A percentile compares a stretch with the other conserved stretches of the same genome.
Evolutionary conservation across 352 stramenopile species (phyloP).

Genomic region (Phytophthora sp.): DNA sequence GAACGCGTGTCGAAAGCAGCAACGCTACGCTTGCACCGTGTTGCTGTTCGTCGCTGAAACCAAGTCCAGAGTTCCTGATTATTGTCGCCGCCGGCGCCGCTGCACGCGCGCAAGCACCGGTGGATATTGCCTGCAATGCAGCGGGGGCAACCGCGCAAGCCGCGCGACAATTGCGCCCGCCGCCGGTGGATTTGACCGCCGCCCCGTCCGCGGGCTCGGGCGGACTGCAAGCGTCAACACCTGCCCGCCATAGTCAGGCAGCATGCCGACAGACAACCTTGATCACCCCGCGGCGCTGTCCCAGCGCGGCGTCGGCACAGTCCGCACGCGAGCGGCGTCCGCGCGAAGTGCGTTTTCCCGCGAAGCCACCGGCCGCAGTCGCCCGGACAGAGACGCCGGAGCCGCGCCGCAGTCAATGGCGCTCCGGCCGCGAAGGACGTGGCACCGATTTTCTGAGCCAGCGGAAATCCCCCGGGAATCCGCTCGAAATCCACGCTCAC

Average conservation of each 20-base stretch:
- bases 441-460: constrained; percentile 23
- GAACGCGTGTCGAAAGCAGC: neutral
- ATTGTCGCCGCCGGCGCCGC: neutral
- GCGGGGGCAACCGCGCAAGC: too few relatives aligned
- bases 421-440: constrained; percentile 1
- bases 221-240: too few relatives aligned
- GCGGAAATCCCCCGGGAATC: neutral
- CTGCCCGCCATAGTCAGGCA: too few relatives aligned
- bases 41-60: constrained; percentile 1
- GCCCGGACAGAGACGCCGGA: constrained; percentile 14
- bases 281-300: constrained; percentile 9
- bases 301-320: too few relatives aligned
- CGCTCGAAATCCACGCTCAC: constrained; percentile 14
- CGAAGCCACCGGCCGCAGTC: constrained; percentile 24
- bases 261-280: neutral
- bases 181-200: constrained; percentile 8
- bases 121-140: neutral
- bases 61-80: constrained; percentile 18
- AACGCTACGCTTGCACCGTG: constrained; percentile 8
- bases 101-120: neutral
- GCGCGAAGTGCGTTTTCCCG: constrained; percentile 4
- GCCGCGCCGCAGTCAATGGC: neutral
- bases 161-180: constrained; percentile 10
- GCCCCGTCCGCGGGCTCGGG: too few relatives aligned
- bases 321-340: too few relatives aligned